Evolutionary conservation across 116 monocot genomes (phyloP), one percentile per base, ranked within the genome.

Genomic region (Papilionanthe hybrid): DNA sequence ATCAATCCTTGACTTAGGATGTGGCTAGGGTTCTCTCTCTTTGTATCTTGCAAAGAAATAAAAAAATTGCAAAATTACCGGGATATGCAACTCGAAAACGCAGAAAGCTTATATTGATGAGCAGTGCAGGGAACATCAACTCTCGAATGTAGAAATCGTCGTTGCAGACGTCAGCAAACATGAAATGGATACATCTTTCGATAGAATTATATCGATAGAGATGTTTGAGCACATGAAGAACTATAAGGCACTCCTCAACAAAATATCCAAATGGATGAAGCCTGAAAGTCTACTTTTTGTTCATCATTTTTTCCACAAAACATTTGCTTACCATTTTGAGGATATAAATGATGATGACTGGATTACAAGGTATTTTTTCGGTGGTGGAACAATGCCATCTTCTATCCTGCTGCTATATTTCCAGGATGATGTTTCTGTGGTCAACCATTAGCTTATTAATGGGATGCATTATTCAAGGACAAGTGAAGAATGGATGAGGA

Each of bases 191-290:
- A 90, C 84, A 75, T 63, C 85, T 15, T 94, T 88, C 83, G 94
- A 97, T 75, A 82, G 97, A 78, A 81, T 97, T 72, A 83, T 97
- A 82, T 97, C 94, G 10, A 92, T 97, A 78, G 97, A 94, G 81
- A 97, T 97, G 94, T 97, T 97, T 87, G 96, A 94, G 92, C 97
- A 97, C 86, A 91, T 97, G 97, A 97, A 97, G 83, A 97, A 92
- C 82, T 97, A 94, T 67, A 92, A 97, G 81, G 78, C 63, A 5
- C 97, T 97, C 71, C 84, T 97, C 42, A 92, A 91, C 83, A 97
- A 97, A 78, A 86, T 94, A 87, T 94, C 97, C 9, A 63, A 42
- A 55, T 97, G 97, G 97, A 94, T 97, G 97, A 91, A 97, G 80
- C 79, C 81, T 23, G 92, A 92, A 66, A 76, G 91, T 73, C 83